Percentiles rank a stretch among this genome's conserved stretches.
Evolutionary conservation across 495 filamentous ascomycete genomes (phyloP).

Genomic region (Pseudomonodictys pantanalensis): DNA sequence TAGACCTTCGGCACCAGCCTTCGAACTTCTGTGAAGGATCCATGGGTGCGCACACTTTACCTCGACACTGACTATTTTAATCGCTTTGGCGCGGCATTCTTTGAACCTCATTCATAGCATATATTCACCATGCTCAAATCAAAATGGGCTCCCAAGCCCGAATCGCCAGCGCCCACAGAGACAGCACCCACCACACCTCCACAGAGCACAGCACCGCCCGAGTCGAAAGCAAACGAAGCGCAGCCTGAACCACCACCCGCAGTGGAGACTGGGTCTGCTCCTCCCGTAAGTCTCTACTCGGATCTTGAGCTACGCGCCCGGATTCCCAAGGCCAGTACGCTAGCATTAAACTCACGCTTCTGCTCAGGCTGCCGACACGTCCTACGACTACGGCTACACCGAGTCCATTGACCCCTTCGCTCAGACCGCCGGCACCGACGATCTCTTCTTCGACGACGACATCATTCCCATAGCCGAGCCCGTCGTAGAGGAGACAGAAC

Average conservation of each 20-base stretch:
- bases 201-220: neutral
- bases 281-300: slow-evolving; percentile 4
- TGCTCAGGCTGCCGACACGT: neutral
- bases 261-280: neutral
- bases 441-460: slow-evolving; percentile 72
- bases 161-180: neutral
- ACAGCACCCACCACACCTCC: neutral
- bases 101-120: too few relatives aligned
- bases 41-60: too few relatives aligned
- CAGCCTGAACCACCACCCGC: neutral
- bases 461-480: slow-evolving; percentile 59
- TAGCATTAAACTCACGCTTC: neutral
- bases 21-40: too few relatives aligned
- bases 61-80: too few relatives aligned
- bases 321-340: too few relatives aligned
- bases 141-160: slow-evolving; percentile 15
- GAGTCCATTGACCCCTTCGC: slow-evolving; percentile 51
- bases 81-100: neutral
- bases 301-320: too few relatives aligned
- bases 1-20: too few relatives aligned
- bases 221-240: slow-evolving; percentile 2
- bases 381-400: slow-evolving; percentile 23
- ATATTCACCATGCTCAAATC: slow-evolving; percentile 16
- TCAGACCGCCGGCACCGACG: slow-evolving; percentile 63
- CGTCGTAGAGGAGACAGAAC: slow-evolving; percentile 32